phyloP scores from a whole-genome alignment of 345 rosid species.

The Eucalyptus curtisii region DNA sequence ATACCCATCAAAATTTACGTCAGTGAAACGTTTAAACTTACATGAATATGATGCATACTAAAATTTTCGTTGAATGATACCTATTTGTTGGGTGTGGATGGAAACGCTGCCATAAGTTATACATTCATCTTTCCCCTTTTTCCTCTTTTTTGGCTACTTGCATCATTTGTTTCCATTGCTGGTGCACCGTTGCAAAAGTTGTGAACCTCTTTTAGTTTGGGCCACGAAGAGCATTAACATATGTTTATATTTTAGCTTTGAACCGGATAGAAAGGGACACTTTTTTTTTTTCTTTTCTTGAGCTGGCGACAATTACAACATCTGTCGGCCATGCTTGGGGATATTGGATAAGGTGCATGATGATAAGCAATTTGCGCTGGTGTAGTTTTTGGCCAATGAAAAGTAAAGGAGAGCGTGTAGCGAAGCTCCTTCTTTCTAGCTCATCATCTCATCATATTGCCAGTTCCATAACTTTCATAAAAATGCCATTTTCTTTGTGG shows the following conservation, averaged over 20 bases:
- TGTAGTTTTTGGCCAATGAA: background rate
- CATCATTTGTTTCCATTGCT: background rate
- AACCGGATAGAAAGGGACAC: background rate
- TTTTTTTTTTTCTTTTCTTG: background rate
- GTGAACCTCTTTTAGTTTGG: background rate
- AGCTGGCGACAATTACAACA: background rate
- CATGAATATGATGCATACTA: accelerated
- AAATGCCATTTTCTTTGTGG: background rate
- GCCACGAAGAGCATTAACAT: background rate
- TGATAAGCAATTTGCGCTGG: background rate
- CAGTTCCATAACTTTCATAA: background rate
- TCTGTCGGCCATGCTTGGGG: background rate
- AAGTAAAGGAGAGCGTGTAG: background rate
- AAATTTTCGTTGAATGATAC: background rate
- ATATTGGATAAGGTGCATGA: background rate
- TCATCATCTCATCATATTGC: background rate
- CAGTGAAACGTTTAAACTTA: accelerated
- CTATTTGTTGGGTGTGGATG: background rate
- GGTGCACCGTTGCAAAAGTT: background rate
- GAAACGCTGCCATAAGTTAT: background rate
- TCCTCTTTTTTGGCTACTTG: background rate
- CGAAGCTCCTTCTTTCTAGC: background rate
- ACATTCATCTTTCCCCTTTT: background rate
- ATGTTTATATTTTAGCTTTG: background rate
- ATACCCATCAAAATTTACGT: background rate